Evolutionary conservation across 176 grass and related monocot species (phyloP).

Genomic region (Oryza officinalis): DNA sequence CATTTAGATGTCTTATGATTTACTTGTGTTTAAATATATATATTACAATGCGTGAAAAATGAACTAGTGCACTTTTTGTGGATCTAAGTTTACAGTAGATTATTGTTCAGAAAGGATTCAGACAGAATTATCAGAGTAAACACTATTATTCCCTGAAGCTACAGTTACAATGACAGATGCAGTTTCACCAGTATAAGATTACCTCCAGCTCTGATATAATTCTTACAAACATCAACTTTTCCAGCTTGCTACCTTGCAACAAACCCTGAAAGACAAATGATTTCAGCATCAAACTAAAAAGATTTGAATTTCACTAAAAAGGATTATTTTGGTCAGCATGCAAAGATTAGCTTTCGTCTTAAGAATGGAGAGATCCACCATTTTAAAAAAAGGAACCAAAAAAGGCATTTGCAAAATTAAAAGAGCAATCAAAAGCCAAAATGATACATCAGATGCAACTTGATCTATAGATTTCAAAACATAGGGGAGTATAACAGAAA

Average conservation of each 20-base stretch:
- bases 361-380: background rate
- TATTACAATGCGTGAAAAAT: background rate
- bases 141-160: constrained; percentile 6
- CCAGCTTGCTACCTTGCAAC: constrained; percentile 54
- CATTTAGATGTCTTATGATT: background rate
- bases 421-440: background rate
- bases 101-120: background rate
- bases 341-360: background rate
- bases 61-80: background rate
- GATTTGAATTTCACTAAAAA: background rate
- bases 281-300: constrained; percentile 35
- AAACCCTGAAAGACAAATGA: constrained; percentile 48
- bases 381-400: constrained; percentile 24
- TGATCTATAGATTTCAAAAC: constrained; percentile 7
- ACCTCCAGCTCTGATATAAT: constrained; percentile 71
- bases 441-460: background rate
- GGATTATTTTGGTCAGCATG: background rate
- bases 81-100: constrained; percentile 27
- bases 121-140: background rate
- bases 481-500: background rate
- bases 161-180: background rate
- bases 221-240: constrained; percentile 62
- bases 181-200: constrained; percentile 27
- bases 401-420: background rate
- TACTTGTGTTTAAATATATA: background rate